These are phyloP conservation scores for Fusarium oxysporum DNA, from an alignment of 2,329 filamentous ascomycete species.

Conservation along the genomic window DNA sequence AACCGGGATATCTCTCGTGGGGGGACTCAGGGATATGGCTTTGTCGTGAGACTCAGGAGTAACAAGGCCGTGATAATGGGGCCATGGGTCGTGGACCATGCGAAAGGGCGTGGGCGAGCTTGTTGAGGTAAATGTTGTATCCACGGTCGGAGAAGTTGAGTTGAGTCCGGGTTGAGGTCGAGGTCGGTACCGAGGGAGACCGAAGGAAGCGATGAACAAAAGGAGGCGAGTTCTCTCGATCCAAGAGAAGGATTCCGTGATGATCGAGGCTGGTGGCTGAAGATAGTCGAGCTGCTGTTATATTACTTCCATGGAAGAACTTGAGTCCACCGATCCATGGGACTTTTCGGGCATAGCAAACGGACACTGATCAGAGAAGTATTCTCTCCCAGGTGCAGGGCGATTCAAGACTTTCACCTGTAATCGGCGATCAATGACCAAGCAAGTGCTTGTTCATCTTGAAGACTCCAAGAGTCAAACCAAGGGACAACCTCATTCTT, in stretches of 20 bases:
- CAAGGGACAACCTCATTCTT: slow-evolving; percentile 29
- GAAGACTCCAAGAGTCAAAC: not conserved
- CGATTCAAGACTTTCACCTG: not conserved
- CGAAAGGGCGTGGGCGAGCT: not conserved
- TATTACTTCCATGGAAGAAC: not conserved
- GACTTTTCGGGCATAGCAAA: not conserved
- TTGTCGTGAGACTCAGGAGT: slow-evolving; percentile 23
- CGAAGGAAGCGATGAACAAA: slow-evolving; percentile 6
- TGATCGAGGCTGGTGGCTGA: not conserved
- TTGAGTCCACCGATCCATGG: not conserved
- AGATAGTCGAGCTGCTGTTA: not conserved
- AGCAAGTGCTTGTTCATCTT: not conserved
- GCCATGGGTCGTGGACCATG: slow-evolving; percentile 21
- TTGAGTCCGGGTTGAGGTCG: not conserved
- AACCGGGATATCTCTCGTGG: slow-evolving; percentile 29
- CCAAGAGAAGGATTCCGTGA: not conserved
- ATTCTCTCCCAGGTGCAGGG: not conserved
- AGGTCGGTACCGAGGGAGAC: not conserved
- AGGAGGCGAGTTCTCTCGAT: not conserved
- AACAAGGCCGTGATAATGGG: slow-evolving; percentile 33
- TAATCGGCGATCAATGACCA: not conserved
- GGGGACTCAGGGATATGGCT: slow-evolving; percentile 12
- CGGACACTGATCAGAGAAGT: not conserved
- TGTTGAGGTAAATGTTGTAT: slow-evolving; percentile 34
- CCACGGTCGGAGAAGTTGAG: not conserved